Base-by-base conservation (phyloP, 2,329 filamentous ascomycete species). In the Pseudogymnoascus sp. region DNA sequence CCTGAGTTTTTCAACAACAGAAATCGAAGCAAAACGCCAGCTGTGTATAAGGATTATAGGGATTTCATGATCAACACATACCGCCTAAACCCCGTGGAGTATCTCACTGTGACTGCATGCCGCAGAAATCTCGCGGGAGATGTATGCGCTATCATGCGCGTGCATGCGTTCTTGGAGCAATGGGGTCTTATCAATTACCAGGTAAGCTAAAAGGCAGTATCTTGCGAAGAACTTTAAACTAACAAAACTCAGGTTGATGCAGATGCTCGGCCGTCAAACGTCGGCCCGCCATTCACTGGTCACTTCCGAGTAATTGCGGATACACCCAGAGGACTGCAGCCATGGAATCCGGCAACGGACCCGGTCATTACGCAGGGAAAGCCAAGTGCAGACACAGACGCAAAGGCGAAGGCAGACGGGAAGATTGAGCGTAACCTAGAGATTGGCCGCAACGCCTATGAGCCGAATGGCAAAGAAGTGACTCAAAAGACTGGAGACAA, bases 11-110 rank as follows among this genome's bases (percentile, higher is more conserved):
- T 99, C 85, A 99, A 99, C 80, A 93, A 87, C 76, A 87, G 95
- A 66, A 99, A 99, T 78, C 89, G 95, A 72, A 98, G 95, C 86
- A 99, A 99, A 80, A 99, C 95, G 0, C 90, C 92, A 0, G 88
- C 92, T 60, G 91, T 98, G 21, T 99, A 99, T 81, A 98, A 98
- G 78, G 95, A 99, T 75, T 99, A 99, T 77, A 89, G 95, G 70
- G 95, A 99, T 74, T 99, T 99, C 75, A 99, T 99, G 95, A 92
- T 99, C 79, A 99, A 99, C 79, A 98, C 95, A 13, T 99, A 99
- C 78, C 89, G 95, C 39, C 80, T 99, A 64, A 99, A 98, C 74
- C 95, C 95, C 4, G 85, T 92, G 63, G 95, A 99, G 76, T 99
- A 99, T 73, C 83, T 99, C 63, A 99, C 95, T 4, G 93, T 99